Base-by-base conservation (phyloP, 1,284 basidiomycete genomes). In the Austroboletus niveus region DNA sequence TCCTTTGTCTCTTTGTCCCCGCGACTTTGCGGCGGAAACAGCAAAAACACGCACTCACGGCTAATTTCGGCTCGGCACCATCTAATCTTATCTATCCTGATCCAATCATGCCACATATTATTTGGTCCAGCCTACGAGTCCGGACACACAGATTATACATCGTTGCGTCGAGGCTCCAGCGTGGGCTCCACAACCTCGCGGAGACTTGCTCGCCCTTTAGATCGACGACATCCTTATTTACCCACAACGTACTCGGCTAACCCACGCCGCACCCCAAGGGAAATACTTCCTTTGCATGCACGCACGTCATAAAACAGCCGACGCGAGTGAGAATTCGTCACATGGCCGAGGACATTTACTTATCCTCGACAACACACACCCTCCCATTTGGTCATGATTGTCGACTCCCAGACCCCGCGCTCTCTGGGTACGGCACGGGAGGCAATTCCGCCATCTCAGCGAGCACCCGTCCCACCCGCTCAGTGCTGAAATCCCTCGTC, bases 401-500 rank as follows among this genome's bases (percentile, higher is more conserved):
- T 3, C 44, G 34, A 32, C 8, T 7, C 8, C 5, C 8, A 15
- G 36, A 35, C 40, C 27, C 20, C 10, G 62, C 54, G 2, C 60
- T 57, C 9, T 47, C 52, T 10, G 68, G 64, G 45, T 66, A 69
- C 2, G 50, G 38, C 43, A 68, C 54, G 5, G 53, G 46, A 12
- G 45, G 22, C 35, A 64, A 24, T 8, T 54, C 48, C 11, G 36
- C 65, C 59, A 68, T 50, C 9, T 40, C 45, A 45, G 52, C 51
- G 5, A 70, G 51, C 55, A 64, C 49, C 24, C 60, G 53, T 29
- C 62, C 61, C 42, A 66, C 57, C 12, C 50, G 62, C 31, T 27
- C 44, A 11, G 53, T 56, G 39, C 76, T 74, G 53, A 85, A 66
- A 56, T 76, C 77, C 34, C 66, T 65, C 27, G 73, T 62, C 12